phyloP scores from a whole-genome alignment of 306 rosid species.

The Quercus agrifolia region DNA sequence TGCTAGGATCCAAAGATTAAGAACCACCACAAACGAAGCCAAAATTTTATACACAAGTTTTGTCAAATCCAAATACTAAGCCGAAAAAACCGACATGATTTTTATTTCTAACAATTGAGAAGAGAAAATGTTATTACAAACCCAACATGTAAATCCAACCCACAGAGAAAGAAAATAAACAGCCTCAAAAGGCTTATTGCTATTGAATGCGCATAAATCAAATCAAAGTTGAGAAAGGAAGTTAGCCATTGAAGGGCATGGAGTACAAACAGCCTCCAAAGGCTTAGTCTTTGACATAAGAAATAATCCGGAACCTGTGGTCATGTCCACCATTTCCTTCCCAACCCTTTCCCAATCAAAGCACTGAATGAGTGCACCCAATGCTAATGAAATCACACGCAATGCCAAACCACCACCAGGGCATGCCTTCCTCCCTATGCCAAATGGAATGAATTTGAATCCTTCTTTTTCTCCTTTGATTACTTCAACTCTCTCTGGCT shows the following conservation, averaged over 20 bases:
- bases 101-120: too few relatives aligned
- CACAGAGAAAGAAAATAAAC: too few relatives aligned
- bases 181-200: too few relatives aligned
- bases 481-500: conserved; percentile 43
- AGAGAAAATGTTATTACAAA: too few relatives aligned
- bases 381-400: conserved; percentile 9
- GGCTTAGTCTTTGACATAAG: conserved; percentile 22
- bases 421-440: conserved; percentile 10
- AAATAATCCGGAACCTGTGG: not conserved
- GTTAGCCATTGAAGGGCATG: not conserved
- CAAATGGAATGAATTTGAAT: conserved; percentile 27
- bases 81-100: too few relatives aligned
- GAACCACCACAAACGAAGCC: too few relatives aligned
- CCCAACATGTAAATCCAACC: too few relatives aligned
- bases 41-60: too few relatives aligned
- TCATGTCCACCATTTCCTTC: conserved; percentile 25
- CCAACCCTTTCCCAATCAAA: conserved; percentile 32
- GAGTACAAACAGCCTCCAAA: conserved; percentile 30
- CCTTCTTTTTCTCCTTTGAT: not conserved
- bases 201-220: too few relatives aligned
- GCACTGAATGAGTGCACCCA: conserved; percentile 27
- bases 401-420: conserved; percentile 9
- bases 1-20: too few relatives aligned
- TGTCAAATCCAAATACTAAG: too few relatives aligned
- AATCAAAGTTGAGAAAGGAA: not conserved